Evolutionary conservation across 768 basidiomycete genomes (phyloP).

Genomic region (Tephrocybe sp.): DNA sequence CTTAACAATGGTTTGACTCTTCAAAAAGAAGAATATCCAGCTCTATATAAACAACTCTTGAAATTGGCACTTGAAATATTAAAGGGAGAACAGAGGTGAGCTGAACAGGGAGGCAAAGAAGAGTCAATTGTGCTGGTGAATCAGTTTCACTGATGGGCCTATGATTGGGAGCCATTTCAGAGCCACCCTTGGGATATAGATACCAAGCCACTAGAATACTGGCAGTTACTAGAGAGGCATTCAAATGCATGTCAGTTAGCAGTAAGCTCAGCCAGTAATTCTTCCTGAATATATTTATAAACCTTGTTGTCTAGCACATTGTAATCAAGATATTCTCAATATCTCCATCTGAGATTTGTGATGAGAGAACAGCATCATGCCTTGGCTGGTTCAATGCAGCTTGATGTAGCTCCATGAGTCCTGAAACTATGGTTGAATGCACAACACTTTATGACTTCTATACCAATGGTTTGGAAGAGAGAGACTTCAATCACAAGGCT

Average conservation of each 20-base stretch:
- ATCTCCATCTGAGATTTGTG: no score
- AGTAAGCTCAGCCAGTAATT: no score
- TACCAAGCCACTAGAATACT: constrained; percentile 21
- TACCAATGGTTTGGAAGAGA: background rate
- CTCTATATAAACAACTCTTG: no score
- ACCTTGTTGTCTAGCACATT: no score
- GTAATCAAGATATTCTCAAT: no score
- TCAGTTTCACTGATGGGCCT: constrained; percentile 19
- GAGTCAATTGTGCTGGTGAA: constrained; percentile 12
- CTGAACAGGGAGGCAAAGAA: background rate
- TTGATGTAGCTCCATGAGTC: background rate
- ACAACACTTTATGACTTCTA: constrained; percentile 1
- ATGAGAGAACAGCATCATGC: background rate
- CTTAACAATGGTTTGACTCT: background rate
- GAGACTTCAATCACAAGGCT: background rate
- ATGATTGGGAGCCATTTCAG: constrained; percentile 21
- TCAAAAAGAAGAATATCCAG: no score
- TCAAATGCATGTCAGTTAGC: no score
- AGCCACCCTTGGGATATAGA: constrained; percentile 7
- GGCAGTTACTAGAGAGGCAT: constrained; percentile 18
- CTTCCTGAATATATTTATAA: no score
- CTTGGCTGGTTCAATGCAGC: background rate
- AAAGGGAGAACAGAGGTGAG: background rate
- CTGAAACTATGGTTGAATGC: background rate
- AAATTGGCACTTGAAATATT: background rate